phyloP scores from a whole-genome alignment of 805 yeast species.

The Metschnikowia cubensis region DNA sequence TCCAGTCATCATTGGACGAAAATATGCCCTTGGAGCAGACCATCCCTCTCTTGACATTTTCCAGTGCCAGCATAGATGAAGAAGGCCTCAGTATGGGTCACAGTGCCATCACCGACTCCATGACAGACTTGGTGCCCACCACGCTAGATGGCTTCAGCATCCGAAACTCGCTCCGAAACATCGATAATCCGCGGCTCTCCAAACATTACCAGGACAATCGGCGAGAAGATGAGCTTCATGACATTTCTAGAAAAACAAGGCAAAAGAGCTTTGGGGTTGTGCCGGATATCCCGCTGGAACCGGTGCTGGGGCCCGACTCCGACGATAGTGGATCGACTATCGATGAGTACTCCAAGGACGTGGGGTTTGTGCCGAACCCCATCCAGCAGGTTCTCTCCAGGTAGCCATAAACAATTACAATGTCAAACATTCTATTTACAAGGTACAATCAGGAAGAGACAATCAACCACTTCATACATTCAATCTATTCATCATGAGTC shows the following conservation, averaged over 20 bases:
- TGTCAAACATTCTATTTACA: not conserved
- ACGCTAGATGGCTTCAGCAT: constrained; percentile 10
- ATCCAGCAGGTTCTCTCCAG: constrained; percentile 1
- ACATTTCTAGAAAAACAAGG: constrained; percentile 2
- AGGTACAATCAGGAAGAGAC: not conserved
- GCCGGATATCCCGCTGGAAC: constrained; percentile 3
- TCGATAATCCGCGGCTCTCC: constrained; percentile 16
- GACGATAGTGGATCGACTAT: constrained; percentile 9
- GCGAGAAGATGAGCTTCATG: not conserved
- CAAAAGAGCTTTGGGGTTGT: constrained; percentile 18
- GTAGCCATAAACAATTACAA: not conserved
- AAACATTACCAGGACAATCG: constrained; percentile 15
- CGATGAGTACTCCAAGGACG: constrained; percentile 4
- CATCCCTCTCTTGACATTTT: constrained; percentile 14
- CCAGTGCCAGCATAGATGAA: constrained; percentile 11
- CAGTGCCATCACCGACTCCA: constrained; percentile 8
- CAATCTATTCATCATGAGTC: no score
- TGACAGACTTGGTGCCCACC: constrained; percentile 15
- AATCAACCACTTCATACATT: no score
- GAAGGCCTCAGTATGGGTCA: constrained; percentile 6
- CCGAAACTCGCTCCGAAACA: constrained; percentile 6
- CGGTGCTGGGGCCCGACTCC: constrained; percentile 11
- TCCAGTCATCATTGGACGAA: constrained; percentile 5
- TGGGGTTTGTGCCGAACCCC: not conserved
- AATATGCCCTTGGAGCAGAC: constrained; percentile 13